A percentile compares a stretch with the other conserved stretches of the same genome.
Evolutionary conservation across 1,284 basidiomycete genomes (phyloP).

Genomic region (Porodaedalea pini): DNA sequence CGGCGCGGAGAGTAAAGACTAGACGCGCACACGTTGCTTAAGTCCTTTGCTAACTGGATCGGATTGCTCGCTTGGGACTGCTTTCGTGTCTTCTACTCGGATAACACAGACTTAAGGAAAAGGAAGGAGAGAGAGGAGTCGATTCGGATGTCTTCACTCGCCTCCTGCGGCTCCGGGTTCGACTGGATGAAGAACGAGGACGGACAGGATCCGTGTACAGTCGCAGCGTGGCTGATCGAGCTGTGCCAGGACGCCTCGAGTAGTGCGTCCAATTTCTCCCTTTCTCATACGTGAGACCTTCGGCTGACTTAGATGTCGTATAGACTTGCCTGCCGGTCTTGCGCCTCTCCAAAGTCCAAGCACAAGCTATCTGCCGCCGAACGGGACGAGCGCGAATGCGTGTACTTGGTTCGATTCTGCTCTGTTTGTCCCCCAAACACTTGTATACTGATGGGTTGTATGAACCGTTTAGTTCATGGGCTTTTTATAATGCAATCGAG

Average conservation of each 20-base stretch:
- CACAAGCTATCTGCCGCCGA: slow-evolving; percentile 5
- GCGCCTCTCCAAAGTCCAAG: not conserved
- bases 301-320: not conserved
- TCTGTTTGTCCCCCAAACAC: not conserved
- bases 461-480: slow-evolving; percentile 13
- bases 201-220: slow-evolving; percentile 16
- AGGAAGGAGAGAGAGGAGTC: too few species aligned
- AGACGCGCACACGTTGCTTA: too few species aligned
- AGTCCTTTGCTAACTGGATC: too few species aligned
- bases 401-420: slow-evolving; percentile 16
- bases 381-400: not conserved
- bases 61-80: too few species aligned
- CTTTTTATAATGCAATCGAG: slow-evolving; percentile 13
- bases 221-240: slow-evolving; percentile 12
- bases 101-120: too few species aligned
- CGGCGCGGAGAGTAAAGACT: too few species aligned
- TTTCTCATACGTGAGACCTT: not conserved
- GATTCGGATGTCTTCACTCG: not conserved
- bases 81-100: too few species aligned
- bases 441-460: not conserved
- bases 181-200: slow-evolving; percentile 18
- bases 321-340: slow-evolving; percentile 1
- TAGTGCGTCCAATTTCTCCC: not conserved
- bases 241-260: not conserved
- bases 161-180: slow-evolving; percentile 11